A percentile compares a stretch with the other conserved stretches of the same genome.
Evolutionary conservation across 1,284 basidiomycete genomes (phyloP).

Genomic region (Leccinum proliferum): DNA sequence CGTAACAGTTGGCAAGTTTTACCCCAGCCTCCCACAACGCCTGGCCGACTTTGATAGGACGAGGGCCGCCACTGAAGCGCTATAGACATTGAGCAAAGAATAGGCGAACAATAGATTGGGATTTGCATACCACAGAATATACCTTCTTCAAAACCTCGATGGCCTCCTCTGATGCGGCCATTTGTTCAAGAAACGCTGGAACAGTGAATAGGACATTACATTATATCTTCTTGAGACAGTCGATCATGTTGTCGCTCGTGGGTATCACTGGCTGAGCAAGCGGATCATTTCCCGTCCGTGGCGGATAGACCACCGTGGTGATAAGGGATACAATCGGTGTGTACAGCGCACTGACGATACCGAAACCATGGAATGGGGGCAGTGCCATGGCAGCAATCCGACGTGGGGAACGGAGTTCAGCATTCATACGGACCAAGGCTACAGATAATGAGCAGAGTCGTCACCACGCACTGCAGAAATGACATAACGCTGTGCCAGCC

Average conservation of each 20-base stretch:
- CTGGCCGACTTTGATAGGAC: slow-evolving; percentile 21
- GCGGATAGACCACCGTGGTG: slow-evolving; percentile 15
- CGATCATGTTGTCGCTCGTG: slow-evolving; percentile 14
- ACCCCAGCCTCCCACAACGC: slow-evolving; percentile 19
- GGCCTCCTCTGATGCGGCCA: neutral
- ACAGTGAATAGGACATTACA: neutral
- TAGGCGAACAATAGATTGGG: no score
- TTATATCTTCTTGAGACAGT: slow-evolving; percentile 6
- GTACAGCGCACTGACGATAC: slow-evolving; percentile 17
- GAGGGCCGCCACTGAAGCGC: slow-evolving; percentile 23
- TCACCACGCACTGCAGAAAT: neutral
- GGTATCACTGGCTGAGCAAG: slow-evolving; percentile 15
- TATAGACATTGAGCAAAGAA: slow-evolving; percentile 1
- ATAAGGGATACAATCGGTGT: slow-evolving; percentile 6
- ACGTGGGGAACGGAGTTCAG: slow-evolving; percentile 4
- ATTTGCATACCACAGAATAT: neutral
- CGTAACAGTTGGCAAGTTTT: slow-evolving; percentile 15
- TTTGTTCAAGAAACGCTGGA: neutral
- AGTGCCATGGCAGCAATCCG: slow-evolving; percentile 22
- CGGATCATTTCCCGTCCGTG: slow-evolving; percentile 8
- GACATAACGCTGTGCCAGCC: slow-evolving; percentile 9
- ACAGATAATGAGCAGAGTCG: neutral
- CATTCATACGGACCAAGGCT: slow-evolving; percentile 4
- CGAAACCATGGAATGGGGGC: slow-evolving; percentile 25
- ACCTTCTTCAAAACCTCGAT: neutral